Evolutionary conservation across 441 rosid genomes (phyloP).

Genomic region (Gossypium schwendimanii): DNA sequence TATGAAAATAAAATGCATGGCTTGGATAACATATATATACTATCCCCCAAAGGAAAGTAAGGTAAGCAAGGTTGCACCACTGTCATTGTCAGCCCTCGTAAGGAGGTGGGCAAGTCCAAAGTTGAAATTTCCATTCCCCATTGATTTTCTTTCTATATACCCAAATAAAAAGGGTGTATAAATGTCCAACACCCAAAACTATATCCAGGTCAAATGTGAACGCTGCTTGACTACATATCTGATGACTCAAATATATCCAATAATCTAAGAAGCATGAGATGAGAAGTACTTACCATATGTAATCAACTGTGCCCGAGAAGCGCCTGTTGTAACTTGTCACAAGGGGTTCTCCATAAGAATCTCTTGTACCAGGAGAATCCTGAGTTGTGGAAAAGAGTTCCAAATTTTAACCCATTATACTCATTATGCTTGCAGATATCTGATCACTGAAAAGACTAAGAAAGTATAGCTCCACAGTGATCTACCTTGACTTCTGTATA

Average conservation of each 20-base stretch:
- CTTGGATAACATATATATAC: neutral
- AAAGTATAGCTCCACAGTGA: conserved; percentile 2
- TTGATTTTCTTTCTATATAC: neutral
- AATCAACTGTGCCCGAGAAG: conserved; percentile 93
- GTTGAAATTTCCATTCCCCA: neutral
- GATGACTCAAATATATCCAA: conserved; percentile 2
- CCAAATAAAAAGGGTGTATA: neutral
- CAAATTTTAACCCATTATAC: neutral
- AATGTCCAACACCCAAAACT: neutral
- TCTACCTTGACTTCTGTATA: conserved; percentile 80
- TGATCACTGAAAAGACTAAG: neutral
- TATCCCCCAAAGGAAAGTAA: neutral
- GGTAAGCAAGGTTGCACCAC: neutral
- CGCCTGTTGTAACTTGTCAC: conserved; percentile 87
- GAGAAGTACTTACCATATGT: conserved; percentile 57
- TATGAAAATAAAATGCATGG: neutral
- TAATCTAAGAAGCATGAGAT: neutral
- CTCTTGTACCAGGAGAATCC: conserved; percentile 70
- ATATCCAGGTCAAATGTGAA: neutral
- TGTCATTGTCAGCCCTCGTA: neutral
- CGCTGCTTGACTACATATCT: neutral
- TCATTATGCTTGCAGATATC: neutral
- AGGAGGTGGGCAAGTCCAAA: neutral
- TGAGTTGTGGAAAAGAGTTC: conserved; percentile 20
- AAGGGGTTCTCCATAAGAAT: conserved; percentile 66